Evolutionary conservation across 2,329 filamentous ascomycete genomes (phyloP).

Genomic region (Nigrospora osmanthi): DNA sequence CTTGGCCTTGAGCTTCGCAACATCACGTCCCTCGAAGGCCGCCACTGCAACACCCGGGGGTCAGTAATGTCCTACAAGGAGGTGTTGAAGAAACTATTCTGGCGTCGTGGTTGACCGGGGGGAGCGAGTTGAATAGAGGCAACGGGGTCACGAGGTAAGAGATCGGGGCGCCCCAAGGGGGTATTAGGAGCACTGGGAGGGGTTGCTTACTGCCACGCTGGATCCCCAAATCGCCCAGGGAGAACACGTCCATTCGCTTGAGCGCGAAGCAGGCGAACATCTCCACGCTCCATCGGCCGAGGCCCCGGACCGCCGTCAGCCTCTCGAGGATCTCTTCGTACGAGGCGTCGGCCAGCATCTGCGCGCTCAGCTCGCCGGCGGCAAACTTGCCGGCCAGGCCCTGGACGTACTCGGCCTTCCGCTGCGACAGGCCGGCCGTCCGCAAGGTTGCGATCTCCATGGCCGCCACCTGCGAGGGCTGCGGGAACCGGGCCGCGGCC

Average conservation of each 20-base stretch:
- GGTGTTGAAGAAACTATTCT: too few species aligned
- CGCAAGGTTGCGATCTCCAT: slow-evolving; percentile 62
- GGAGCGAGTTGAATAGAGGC: too few species aligned
- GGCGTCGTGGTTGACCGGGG: too few species aligned
- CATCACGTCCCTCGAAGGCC: slow-evolving; percentile 72
- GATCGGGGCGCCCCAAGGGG: too few species aligned
- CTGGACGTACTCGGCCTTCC: slow-evolving; percentile 91
- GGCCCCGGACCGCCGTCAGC: slow-evolving; percentile 76
- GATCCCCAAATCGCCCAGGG: slow-evolving; percentile 83
- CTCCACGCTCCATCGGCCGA: slow-evolving; percentile 88
- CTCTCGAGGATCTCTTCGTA: slow-evolving; percentile 82
- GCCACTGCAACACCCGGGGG: slow-evolving; percentile 45
- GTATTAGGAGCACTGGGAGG: too few species aligned
- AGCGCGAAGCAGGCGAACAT: slow-evolving; percentile 98
- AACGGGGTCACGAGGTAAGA: too few species aligned
- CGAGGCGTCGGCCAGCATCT: slow-evolving; percentile 67
- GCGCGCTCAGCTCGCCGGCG: slow-evolving; percentile 64
- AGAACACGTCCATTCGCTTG: slow-evolving; percentile 91
- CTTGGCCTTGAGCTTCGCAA: slow-evolving; percentile 72
- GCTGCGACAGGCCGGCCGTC: slow-evolving; percentile 80
- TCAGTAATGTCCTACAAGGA: too few species aligned
- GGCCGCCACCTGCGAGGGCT: slow-evolving; percentile 62
- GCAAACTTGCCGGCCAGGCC: slow-evolving; percentile 79
- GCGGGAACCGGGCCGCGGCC: slow-evolving; percentile 51
- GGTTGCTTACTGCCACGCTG: slow-evolving; percentile 60